Evolutionary conservation across 306 rosid genomes (phyloP), one percentile per base, ranked within the genome.

Genomic region (Macrotyloma uniflorum): DNA sequence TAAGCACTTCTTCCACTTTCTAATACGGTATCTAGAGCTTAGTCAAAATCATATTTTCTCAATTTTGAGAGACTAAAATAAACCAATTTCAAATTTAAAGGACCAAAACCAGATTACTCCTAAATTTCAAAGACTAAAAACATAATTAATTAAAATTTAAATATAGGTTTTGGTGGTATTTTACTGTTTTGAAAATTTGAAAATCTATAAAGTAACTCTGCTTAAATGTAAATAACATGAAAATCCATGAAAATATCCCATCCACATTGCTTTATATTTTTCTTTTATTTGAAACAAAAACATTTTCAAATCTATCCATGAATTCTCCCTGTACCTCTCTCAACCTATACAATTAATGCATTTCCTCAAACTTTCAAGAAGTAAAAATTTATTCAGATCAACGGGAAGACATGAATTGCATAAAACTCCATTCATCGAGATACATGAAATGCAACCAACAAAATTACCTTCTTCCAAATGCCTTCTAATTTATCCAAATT

Each of bases 391-490:
- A 66, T 16, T 76, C 24, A 50, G 30, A 72, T 46, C 51, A 59
- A 62, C 76, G 38, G 49, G 33, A 69, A 79, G 79, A 23, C 36
- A 35, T 23, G 23, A 61, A 36, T 33, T 45, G 46, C 42, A 73
- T 24, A 53, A 58, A 32, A 73, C 35, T 50, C 35, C 79, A 45
- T 9, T 76, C 59, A 63, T 61, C 71, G 15, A 72, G 28, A 80
- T 72, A 20, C 16, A 35, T 28, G 26, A 54, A 72, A 67, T 30
- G 74, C 63, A 67, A 43, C 50, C 65, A 30, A 67, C 70, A 72
- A 61, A 83, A 64, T 73, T 73, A 89, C 98, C 98, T 91, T 90
- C 83, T 89, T 92, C 98, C 98, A 95, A 54, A 95, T 85, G 84
- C 97, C 97, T 79, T 86, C 90, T 50, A 95, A 82, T 64, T 92